Conservation (phyloP, 352 stramenopile genomes). For the Globisporangium echinulatum region DNA sequence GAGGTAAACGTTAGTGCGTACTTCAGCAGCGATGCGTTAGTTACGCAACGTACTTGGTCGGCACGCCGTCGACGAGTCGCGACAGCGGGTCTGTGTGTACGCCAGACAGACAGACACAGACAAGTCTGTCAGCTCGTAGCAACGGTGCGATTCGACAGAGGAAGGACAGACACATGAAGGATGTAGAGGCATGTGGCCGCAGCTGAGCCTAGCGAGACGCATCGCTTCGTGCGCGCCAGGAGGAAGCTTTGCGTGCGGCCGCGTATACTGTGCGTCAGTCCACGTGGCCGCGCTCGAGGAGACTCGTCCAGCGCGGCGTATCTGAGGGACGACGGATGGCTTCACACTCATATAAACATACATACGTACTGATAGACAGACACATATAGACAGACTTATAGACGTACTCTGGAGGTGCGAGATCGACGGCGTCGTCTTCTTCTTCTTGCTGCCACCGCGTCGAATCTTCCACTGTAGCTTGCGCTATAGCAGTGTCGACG, state of each 20-base stretch:
- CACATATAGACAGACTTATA: conserved; percentile 6
- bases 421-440: conserved; percentile 55
- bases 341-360: no score
- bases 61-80: conserved; percentile 36
- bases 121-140: neutral
- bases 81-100: conserved; percentile 27
- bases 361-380: no score
- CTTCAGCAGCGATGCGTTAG: neutral
- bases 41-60: conserved; percentile 36
- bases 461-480: conserved; percentile 16
- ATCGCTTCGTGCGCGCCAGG: conserved; percentile 17
- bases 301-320: conserved; percentile 41
- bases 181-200: conserved; percentile 6
- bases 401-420: conserved; percentile 58
- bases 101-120: neutral
- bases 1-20: neutral
- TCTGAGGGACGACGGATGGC: conserved; percentile 34
- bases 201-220: conserved; percentile 14
- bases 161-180: neutral
- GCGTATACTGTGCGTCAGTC: conserved; percentile 38
- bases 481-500: neutral
- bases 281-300: conserved; percentile 33
- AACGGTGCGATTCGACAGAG: neutral
- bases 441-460: conserved; percentile 34
- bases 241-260: conserved; percentile 18